Base-by-base conservation (phyloP, 192 early-diverging fungal genomes). In the Podila verticillata region DNA sequence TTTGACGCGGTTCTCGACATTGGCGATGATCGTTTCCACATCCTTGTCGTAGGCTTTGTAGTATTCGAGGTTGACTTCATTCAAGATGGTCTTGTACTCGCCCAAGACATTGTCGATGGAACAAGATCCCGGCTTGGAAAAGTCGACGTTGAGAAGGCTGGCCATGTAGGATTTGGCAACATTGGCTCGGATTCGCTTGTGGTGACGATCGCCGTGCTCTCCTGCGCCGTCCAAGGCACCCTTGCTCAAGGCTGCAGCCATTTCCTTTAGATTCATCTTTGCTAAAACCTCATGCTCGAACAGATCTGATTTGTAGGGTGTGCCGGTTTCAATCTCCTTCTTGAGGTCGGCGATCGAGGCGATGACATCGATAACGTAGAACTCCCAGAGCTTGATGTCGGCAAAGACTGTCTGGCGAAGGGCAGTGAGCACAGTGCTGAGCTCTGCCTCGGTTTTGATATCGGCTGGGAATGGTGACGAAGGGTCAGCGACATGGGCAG, bases 1-100 rank as follows among this genome's bases (percentile, higher is more conserved):
- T 68, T 90, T 87, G 35, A 96, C 90, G 4, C 96, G 89, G 73
- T 90, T 92, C 70, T 87, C 84, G 35, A 97, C 84, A 65, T 97
- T 95, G 39, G 86, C 84, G 54, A 92, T 63, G 29, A 96, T 93
- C 5, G 86, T 82, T 22, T 74, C 78, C 2, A 93, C 81, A 70
- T 98, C 95, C 47, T 85, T 86, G 69, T 99, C 97, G 73, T 93
- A 95, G 34, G 91, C 88, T 68, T 91, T 89, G 79, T 99, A 99
- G 58, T 87, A 92, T 1, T 91, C 85, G 26, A 96, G 80, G 66
- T 99, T 99, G 64, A 96, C 82, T 81, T 97, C 92, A 72, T 99
- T 90, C n/a, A 98, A 48, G 7, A 97, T 75, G 7, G 60, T 51
- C 62, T 87, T 84, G 62, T 91, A 92, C 30, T 85, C 82, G 51